Evolutionary conservation across 192 early-diverging fungal species (phyloP).

Genomic region (Backusella tuberculispora): DNA sequence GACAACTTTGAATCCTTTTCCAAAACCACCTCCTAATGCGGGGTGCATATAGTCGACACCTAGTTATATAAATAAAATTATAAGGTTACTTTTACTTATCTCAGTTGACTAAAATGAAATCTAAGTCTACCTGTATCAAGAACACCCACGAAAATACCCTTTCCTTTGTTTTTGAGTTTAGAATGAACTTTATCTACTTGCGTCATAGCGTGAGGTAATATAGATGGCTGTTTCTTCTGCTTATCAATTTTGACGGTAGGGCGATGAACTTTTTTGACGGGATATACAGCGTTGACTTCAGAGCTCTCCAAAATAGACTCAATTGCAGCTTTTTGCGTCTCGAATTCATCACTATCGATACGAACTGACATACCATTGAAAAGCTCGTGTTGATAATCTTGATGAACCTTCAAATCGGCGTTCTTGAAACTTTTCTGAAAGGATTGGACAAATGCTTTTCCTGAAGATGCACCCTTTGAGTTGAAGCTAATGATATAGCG

Average conservation of each 20-base stretch:
- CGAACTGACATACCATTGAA: conserved; percentile 34
- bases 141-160: conserved; percentile 69
- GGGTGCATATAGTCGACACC: conserved; percentile 66
- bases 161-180: conserved; percentile 59
- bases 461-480: not conserved
- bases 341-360: not conserved
- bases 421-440: not conserved
- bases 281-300: conserved; percentile 24
- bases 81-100: too few relatives aligned
- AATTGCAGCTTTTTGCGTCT: conserved; percentile 13
- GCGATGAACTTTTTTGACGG: conserved; percentile 23
- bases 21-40: conserved; percentile 70
- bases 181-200: conserved; percentile 58
- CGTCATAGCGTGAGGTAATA: conserved; percentile 54
- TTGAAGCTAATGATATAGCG: conserved; percentile 24
- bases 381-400: conserved; percentile 23
- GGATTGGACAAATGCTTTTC: conserved; percentile 21
- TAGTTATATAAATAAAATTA: not conserved
- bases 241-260: conserved; percentile 9
- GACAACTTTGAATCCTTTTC: conserved; percentile 56
- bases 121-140: conserved; percentile 60
- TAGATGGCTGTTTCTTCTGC: not conserved
- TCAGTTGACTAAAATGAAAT: not conserved
- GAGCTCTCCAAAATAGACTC: conserved; percentile 18
- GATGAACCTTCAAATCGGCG: conserved; percentile 8